These are phyloP conservation scores for Clonostachys rosea DNA, from an alignment of 2,329 filamentous ascomycete genomes.

Conservation along the genomic window DNA sequence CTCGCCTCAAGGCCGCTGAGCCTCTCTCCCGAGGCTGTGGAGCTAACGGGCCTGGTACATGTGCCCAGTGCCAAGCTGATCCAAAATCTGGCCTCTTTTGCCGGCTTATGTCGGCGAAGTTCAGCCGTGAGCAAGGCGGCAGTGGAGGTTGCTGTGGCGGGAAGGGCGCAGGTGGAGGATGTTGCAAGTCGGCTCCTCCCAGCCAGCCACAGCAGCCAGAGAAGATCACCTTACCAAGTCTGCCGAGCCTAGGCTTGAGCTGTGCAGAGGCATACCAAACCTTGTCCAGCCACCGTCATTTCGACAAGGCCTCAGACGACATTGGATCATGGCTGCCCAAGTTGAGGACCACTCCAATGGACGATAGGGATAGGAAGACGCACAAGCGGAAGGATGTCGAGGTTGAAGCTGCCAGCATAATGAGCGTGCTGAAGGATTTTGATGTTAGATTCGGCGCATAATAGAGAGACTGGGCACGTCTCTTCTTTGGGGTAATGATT, in stretches of 20 bases:
- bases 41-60: slow-evolving; percentile 70
- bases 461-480: slow-evolving; percentile 12
- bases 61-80: slow-evolving; percentile 72
- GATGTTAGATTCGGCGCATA: slow-evolving; percentile 64
- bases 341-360: slow-evolving; percentile 55
- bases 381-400: slow-evolving; percentile 52
- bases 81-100: slow-evolving; percentile 81
- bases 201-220: slow-evolving; percentile 11
- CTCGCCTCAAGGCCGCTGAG: slow-evolving; percentile 17
- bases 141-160: slow-evolving; percentile 57
- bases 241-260: slow-evolving; percentile 54
- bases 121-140: slow-evolving; percentile 34
- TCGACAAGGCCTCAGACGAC: slow-evolving; percentile 68
- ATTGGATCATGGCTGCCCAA: slow-evolving; percentile 73
- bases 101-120: slow-evolving; percentile 69
- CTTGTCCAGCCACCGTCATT: slow-evolving; percentile 71
- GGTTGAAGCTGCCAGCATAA: slow-evolving; percentile 78
- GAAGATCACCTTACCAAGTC: slow-evolving; percentile 26
- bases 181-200: slow-evolving; percentile 48
- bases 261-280: slow-evolving; percentile 79
- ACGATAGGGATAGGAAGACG: slow-evolving; percentile 7
- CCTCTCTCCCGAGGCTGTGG: slow-evolving; percentile 41
- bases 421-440: slow-evolving; percentile 80
- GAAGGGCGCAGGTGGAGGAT: slow-evolving; percentile 53
- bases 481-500: not conserved